Evolutionary conservation across 2,329 filamentous ascomycete genomes (phyloP), one percentile per base, ranked within the genome.

Genomic region (Dactylellina drechsleri): DNA sequence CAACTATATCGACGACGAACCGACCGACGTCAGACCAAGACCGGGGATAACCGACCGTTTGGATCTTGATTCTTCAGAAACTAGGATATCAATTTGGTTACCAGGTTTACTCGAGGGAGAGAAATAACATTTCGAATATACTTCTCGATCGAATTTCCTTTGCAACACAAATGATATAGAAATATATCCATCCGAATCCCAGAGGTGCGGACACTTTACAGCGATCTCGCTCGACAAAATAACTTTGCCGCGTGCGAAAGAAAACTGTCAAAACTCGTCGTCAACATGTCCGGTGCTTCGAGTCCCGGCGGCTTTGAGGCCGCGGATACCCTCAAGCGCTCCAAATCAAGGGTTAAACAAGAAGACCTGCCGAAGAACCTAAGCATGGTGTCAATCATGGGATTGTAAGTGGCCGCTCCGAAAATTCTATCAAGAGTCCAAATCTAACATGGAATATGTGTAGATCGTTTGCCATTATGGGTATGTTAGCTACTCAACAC

Each of bases 381-480:
- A 77, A 88, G 86, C 80, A 91, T 91, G 88, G 81, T 91, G 79
- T 89, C 87, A 79, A 87, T 92, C 28, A 83, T 92, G 52, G 90
- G 90, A 59, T 79, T 89, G 82, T 85, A 80, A 75, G 84, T 81
- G 60, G 58, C 45, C 12, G 49, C 23, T 20, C 15, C 31, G 10
- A 36, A 7, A 20, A 7, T 3, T 53, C 15, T 45, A 20, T 15
- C 61, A 58, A 68, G 26, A 28, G 23, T 15, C 23, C 13, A 36
- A 28, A 31, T 40, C 36, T 52, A 49, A 40, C 20, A 23, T 49
- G 10, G n/a, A 26, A 4, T 50, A 13, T 52, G 45, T 77, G 76
- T 77, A 84, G 83, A 77, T 90, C 88, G 52, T 92, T 92, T 80
- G 90, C 89, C 60, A 91, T 92, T 81, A 91, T 92, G 88, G 89